Conservation (phyloP, 2,329 filamentous ascomycete species). For the Cladorrhinum sp. region DNA sequence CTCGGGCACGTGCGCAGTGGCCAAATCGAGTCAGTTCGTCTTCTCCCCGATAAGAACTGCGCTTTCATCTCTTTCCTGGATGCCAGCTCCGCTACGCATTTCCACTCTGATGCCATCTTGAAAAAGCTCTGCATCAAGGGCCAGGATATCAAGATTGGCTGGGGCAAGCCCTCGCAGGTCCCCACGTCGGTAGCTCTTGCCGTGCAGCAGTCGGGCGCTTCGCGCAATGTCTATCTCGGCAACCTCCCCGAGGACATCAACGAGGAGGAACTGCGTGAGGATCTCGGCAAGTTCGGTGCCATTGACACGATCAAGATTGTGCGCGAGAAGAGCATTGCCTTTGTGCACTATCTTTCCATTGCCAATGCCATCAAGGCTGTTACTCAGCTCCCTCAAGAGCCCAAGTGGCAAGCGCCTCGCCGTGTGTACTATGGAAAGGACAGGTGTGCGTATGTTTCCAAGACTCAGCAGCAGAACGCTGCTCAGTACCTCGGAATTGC, state of each 20-base stretch:
- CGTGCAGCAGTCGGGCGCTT: conserved; percentile 95
- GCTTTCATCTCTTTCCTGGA: conserved; percentile 99
- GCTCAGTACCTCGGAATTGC: conserved; percentile 97
- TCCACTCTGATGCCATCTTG: conserved; percentile 98
- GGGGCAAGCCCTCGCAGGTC: conserved; percentile 98
- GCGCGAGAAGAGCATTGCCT: conserved; percentile 95
- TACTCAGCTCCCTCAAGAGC: conserved; percentile 89
- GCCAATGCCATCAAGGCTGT: conserved; percentile 98
- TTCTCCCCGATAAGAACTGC: conserved; percentile 98
- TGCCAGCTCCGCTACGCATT: conserved; percentile 95
- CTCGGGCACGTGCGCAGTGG: conserved; percentile 93
- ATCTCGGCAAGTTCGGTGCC: conserved; percentile 91
- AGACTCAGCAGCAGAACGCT: conserved; percentile 98
- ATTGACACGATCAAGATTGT: conserved; percentile 98
- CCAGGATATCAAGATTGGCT: conserved; percentile 99
- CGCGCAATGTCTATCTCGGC: conserved; percentile 93
- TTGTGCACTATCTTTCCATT: conserved; percentile 96
- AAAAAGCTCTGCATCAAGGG: conserved; percentile 99
- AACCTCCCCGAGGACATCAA: conserved; percentile 86
- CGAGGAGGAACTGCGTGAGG: conserved; percentile 90
- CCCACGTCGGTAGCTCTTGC: conserved; percentile 96
- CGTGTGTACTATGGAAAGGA: conserved; percentile 99
- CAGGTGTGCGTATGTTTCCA: conserved; percentile 95
- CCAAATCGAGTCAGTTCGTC: conserved; percentile 96
- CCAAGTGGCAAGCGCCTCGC: conserved; percentile 93